Conservation (phyloP, 768 basidiomycete genomes). For the Boletus speciosus region DNA sequence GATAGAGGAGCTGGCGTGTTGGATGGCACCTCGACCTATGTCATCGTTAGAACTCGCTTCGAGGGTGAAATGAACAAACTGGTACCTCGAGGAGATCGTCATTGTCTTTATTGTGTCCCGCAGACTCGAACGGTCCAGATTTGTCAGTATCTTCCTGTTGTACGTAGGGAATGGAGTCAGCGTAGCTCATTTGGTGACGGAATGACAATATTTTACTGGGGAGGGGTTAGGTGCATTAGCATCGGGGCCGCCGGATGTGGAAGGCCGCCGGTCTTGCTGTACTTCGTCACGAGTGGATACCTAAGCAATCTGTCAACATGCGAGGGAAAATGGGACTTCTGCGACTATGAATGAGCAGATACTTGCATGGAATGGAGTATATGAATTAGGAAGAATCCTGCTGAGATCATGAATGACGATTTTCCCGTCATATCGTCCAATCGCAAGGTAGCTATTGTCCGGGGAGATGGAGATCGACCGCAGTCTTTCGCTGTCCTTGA, state of each 20-base stretch:
- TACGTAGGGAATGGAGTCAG: background rate
- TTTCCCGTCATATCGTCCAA: background rate
- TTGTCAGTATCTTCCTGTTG: background rate
- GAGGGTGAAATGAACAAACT: background rate
- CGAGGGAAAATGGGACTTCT: background rate
- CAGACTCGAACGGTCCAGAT: too few species aligned
- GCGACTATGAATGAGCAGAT: background rate
- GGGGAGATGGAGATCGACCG: background rate
- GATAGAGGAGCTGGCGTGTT: background rate
- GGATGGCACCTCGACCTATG: background rate
- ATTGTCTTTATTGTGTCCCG: too few species aligned
- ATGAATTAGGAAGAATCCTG: background rate
- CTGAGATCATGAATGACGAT: background rate
- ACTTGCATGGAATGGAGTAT: background rate
- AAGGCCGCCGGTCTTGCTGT: background rate
- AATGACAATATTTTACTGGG: background rate
- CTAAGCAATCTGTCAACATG: background rate
- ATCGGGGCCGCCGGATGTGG: background rate
- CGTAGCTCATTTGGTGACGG: background rate
- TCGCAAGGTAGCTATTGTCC: background rate
- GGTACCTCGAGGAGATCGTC: background rate
- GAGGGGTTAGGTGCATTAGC: fast-evolving
- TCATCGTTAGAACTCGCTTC: background rate
- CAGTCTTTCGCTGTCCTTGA: background rate
- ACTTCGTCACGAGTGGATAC: background rate